Percentiles rank a stretch among this genome's conserved stretches.
Conservation (phyloP, 306 rosid species). For the Urtica urens region DNA sequence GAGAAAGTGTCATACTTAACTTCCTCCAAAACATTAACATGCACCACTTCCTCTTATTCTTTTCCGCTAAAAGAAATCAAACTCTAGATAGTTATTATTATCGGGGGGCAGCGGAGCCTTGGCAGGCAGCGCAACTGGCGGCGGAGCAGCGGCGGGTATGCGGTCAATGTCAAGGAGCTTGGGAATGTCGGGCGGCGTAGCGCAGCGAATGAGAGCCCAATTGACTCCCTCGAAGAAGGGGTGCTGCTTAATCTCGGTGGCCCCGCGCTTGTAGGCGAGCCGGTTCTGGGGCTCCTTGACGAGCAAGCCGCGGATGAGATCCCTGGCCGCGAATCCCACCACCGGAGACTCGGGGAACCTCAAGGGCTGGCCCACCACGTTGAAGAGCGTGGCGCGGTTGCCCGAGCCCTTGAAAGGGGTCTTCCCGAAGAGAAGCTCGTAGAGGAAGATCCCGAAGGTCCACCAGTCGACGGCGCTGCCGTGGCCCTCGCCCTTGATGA, state of each 20-base stretch:
- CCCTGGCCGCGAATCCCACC: constrained; percentile 89
- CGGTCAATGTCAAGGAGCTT: constrained; percentile 73
- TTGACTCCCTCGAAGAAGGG: constrained; percentile 96
- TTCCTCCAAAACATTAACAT: constrained; percentile 27
- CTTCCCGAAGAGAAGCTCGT: constrained; percentile 86
- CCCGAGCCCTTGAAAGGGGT: constrained; percentile 97
- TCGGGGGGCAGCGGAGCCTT: constrained; percentile 56
- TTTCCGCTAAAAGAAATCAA: constrained; percentile 97
- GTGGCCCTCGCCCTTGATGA: constrained; percentile 94
- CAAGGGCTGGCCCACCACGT: constrained; percentile 83
- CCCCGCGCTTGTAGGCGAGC: constrained; percentile 85
- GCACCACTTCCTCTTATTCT: constrained; percentile 29
- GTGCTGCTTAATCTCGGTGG: constrained; percentile 90
- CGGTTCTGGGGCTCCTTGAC: constrained; percentile 88
- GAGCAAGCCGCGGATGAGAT: constrained; percentile 84
- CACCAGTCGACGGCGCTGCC: constrained; percentile 99
- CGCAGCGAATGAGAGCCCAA: constrained; percentile 95
- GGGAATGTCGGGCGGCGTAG: constrained; percentile 96
- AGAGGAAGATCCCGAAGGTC: constrained; percentile 92
- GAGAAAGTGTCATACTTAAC: constrained; percentile 40
- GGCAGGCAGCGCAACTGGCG: constrained; percentile 44
- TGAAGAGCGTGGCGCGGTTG: constrained; percentile 78
- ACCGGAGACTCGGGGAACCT: constrained; percentile 90
- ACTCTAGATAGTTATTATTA: constrained; percentile 87
- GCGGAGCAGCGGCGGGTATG: constrained; percentile 31